Conservation (phyloP, 768 basidiomycete genomes). For the Pleurotus cornucopiae region DNA sequence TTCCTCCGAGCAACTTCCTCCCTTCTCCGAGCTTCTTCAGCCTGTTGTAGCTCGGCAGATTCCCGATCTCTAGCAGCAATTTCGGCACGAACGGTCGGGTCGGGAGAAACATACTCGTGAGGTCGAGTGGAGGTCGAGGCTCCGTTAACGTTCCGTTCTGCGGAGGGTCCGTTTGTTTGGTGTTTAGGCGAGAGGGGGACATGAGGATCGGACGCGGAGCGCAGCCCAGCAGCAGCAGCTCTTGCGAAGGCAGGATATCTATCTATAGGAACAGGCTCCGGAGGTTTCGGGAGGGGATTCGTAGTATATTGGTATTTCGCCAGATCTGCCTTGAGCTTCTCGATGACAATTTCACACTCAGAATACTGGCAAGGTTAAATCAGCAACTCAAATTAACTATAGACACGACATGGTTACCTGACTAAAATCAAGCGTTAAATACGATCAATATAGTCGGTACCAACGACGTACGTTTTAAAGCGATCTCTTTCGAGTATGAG, state of each 20-base stretch:
- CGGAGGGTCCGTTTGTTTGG: background rate
- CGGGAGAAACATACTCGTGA: background rate
- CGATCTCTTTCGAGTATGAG: background rate
- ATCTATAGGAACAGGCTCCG: slow-evolving; percentile 45
- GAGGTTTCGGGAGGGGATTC: slow-evolving; percentile 57
- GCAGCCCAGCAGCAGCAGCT: background rate
- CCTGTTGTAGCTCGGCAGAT: slow-evolving; percentile 1
- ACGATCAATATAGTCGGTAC: background rate
- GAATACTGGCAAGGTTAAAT: slow-evolving; percentile 16
- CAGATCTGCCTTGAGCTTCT: slow-evolving; percentile 28
- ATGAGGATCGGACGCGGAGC: background rate
- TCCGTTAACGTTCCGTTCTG: background rate
- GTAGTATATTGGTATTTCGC: slow-evolving; percentile 24
- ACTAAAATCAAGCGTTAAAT: background rate
- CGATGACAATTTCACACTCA: slow-evolving; percentile 27
- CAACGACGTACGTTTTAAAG: slow-evolving; percentile 8
- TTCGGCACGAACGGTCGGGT: slow-evolving; percentile 6
- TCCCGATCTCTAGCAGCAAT: slow-evolving; percentile 3
- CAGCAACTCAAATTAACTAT: background rate
- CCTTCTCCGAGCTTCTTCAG: slow-evolving; percentile 1
- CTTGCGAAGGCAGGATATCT: slow-evolving; percentile 34
- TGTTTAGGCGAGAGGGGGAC: background rate
- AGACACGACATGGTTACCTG: background rate
- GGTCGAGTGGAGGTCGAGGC: slow-evolving; percentile 5
- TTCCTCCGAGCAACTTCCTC: background rate